Percentiles rank a stretch among this genome's conserved stretches.
Conservation (phyloP, 2,329 filamentous ascomycete genomes). For the Monilinia fructigena region DNA sequence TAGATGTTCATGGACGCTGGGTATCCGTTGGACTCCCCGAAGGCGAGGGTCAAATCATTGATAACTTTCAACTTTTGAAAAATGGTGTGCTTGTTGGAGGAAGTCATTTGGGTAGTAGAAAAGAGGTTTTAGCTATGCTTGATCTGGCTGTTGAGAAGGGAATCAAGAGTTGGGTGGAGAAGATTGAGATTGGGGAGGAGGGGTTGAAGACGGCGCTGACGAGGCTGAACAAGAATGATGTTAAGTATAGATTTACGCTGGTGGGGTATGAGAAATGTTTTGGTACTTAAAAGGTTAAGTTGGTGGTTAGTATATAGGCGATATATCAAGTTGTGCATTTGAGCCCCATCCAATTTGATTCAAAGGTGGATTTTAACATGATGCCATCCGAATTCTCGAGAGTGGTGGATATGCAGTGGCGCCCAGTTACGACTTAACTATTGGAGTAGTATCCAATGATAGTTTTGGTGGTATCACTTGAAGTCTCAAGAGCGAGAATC, state of each 20-base stretch:
- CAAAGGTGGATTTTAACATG: neutral
- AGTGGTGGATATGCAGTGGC: neutral
- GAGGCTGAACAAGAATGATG: constrained; percentile 68
- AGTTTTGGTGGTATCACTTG: neutral
- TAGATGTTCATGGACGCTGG: constrained; percentile 80
- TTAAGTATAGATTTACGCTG: constrained; percentile 71
- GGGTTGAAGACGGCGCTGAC: constrained; percentile 69
- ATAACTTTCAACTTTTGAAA: constrained; percentile 69
- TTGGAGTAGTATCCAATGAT: too few species aligned
- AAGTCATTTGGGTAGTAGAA: constrained; percentile 68
- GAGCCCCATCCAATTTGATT: neutral
- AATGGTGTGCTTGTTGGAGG: constrained; percentile 74
- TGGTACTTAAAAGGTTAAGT: constrained; percentile 34
- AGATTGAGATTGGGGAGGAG: constrained; percentile 68
- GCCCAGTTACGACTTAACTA: too few species aligned
- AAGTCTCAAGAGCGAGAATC: neutral
- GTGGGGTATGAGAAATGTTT: constrained; percentile 68
- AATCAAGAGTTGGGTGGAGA: constrained; percentile 68
- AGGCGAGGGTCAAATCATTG: constrained; percentile 67
- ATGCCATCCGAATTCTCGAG: neutral
- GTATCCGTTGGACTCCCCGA: constrained; percentile 79
- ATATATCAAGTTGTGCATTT: neutral
- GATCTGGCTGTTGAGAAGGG: constrained; percentile 68
- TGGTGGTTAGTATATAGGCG: neutral
- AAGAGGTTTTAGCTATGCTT: constrained; percentile 71